Evolutionary conservation across 2,329 filamentous ascomycete species (phyloP), one percentile per base, ranked within the genome.

Genomic region (Clarireedia hainanense): DNA sequence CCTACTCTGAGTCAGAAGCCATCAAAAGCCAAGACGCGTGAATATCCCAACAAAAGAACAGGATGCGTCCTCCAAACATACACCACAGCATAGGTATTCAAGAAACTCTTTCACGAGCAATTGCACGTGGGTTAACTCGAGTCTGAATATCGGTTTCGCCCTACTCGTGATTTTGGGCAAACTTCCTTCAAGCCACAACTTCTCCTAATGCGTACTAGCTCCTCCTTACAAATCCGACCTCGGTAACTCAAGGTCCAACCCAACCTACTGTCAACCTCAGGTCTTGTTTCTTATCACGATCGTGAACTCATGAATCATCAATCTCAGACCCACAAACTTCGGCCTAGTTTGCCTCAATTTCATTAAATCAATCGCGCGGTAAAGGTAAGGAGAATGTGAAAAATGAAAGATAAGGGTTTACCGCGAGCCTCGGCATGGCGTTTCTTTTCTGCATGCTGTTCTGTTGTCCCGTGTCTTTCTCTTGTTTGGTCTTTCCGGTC

Each of bases 401-500:
- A n/a, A 40, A 24, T 15, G 39, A 47, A 39, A 37, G 27, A 42
- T 53, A 47, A 3, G n/a, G 5, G 2, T 42, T 53, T 53, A 53
- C 56, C 58, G 61, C 57, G 57, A 56, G 55, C 64, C 63, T 63
- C 60, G 64, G 64, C 51, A 59, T 60, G 52, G 57, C 49, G 57
- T 49, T 50, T 53, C n/a, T 50, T 54, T 52, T 39, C 39, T 51
- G 5, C 40, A 43, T 30, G 30, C n/a, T 36, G 46, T 26, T 20
- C 7, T 26, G 23, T 48, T 36, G 9, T 50, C 58, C 48, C 52
- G 26, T 58, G 42, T 52, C 30, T 58, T 59, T 59, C 47, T 59
- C 60, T 47, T 24, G 52, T 23, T 43, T 50, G 47, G 30, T 50
- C 23, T 7, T 46, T 36, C n/a, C 27, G 14, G 34, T 52, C 14